Base-by-base conservation (phyloP, 2,329 filamentous ascomycete genomes). In the Neobulgaria alba region DNA sequence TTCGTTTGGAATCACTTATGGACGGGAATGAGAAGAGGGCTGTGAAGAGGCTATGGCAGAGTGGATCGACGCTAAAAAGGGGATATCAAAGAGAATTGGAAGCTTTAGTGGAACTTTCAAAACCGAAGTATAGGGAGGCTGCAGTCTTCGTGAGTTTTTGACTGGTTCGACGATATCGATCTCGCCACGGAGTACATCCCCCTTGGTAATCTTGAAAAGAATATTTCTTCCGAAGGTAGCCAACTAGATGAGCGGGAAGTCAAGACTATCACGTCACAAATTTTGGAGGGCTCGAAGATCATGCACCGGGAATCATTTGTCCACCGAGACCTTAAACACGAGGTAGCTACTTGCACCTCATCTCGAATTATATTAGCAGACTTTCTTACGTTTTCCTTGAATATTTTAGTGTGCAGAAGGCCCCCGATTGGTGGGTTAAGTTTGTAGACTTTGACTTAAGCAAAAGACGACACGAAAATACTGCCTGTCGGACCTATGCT, bases 371-470 rank as follows among this genome's bases (percentile, higher is more conserved):
- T n/a, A n/a, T n/a, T n/a, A n/a, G n/a, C n/a, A n/a, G n/a, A n/a
- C n/a, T n/a, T n/a, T n/a, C n/a, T n/a, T n/a, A n/a, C n/a, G n/a
- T n/a, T n/a, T n/a, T n/a, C n/a, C n/a, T n/a, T n/a, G n/a, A n/a
- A n/a, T n/a, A n/a, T n/a, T n/a, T n/a, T n/a, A n/a, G n/a, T n/a
- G n/a, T n/a, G n/a, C n/a, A n/a, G n/a, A n/a, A n/a, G n/a, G n/a
- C 31, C 5, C 43, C 43, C 2, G 3, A 10, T 1, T 65, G 90
- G 41, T 85, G 89, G 58, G 79, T 95, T 57, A 95, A 95, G 62
- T 75, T 96, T 36, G 89, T 88, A 23, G 90, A 96, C 79, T 96
- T 96, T 56, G 90, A 90, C 70, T 78, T 96, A 32, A 53, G 46
- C 32, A 65, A 63, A 37, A 49, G 51, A 12, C 41, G 47, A 2